Conservation (phyloP, 257 asterid species). For the Cruciata laevipes region DNA sequence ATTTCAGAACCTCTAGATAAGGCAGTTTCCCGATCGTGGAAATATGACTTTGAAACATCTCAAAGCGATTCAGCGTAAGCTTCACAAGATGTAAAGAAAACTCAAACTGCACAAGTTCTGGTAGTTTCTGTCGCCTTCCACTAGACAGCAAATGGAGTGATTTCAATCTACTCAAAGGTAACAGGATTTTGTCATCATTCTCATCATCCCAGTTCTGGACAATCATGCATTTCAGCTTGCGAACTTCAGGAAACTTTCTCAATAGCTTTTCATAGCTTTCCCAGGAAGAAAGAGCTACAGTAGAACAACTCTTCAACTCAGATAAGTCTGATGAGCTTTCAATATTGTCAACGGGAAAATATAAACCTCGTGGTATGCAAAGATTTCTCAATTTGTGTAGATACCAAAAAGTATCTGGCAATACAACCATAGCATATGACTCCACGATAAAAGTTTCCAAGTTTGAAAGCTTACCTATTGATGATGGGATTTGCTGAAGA, state of each 20-base stretch:
- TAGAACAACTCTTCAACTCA: background rate
- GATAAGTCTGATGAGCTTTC: background rate
- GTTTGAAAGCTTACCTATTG: background rate
- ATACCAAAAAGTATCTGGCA: background rate
- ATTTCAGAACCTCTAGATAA: background rate
- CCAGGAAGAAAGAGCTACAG: background rate
- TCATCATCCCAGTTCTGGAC: background rate
- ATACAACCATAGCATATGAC: background rate
- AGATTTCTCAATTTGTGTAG: background rate
- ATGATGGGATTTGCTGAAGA: background rate
- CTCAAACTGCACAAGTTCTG: background rate
- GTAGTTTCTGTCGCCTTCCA: background rate
- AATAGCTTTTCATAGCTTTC: background rate
- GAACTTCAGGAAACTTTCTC: background rate
- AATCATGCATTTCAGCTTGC: background rate
- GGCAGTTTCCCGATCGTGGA: background rate
- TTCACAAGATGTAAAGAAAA: background rate
- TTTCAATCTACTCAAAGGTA: background rate
- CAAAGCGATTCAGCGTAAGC: background rate
- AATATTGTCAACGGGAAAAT: background rate
- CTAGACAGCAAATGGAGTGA: background rate
- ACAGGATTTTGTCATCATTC: too few relatives aligned
- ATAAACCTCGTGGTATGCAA: background rate
- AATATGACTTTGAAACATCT: background rate
- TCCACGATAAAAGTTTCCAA: background rate